Conservation (phyloP, 371 early-diverging fungal species). For the Syncephalastrum contaminatum region DNA sequence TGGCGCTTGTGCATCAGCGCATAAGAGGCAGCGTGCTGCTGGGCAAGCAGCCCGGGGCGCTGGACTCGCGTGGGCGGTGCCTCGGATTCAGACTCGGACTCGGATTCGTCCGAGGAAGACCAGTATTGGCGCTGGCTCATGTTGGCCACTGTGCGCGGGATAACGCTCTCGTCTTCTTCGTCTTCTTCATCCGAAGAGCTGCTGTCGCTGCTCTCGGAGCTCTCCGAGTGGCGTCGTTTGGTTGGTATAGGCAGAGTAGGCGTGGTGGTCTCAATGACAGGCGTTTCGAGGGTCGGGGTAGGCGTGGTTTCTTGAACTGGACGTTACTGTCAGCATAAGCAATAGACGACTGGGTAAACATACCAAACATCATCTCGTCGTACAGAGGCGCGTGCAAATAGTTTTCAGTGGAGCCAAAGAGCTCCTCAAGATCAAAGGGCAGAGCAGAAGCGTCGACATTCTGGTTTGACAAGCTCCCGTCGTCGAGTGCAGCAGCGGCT, state of each 20-base stretch:
- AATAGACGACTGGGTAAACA: not conserved
- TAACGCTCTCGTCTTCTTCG: slow-evolving; percentile 16
- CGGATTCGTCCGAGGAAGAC: slow-evolving; percentile 35
- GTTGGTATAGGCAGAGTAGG: not conserved
- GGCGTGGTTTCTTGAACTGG: slow-evolving; percentile 4
- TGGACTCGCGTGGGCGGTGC: slow-evolving; percentile 3
- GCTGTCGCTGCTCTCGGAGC: not conserved
- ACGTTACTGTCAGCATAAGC: not conserved
- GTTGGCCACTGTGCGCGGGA: slow-evolving; percentile 43
- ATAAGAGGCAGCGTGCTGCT: slow-evolving; percentile 14
- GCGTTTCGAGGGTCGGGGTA: slow-evolving; percentile 2
- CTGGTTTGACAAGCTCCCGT: slow-evolving; percentile 1
- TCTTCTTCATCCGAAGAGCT: slow-evolving; percentile 22
- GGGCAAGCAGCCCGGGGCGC: slow-evolving; percentile 16
- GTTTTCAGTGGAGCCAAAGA: too few relatives aligned
- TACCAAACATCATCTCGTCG: slow-evolving; percentile 51
- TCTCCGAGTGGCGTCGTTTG: slow-evolving; percentile 8
- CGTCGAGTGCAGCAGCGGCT: slow-evolving; percentile 12
- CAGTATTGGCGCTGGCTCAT: slow-evolving; percentile 33
- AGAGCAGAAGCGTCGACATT: too few relatives aligned
- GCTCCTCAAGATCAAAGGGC: too few relatives aligned
- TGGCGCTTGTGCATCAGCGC: slow-evolving; percentile 48
- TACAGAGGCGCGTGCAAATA: slow-evolving; percentile 24
- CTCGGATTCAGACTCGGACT: slow-evolving; percentile 34
- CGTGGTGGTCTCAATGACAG: not conserved